Evolutionary conservation across 2,329 filamentous ascomycete species (phyloP).

Genomic region (Phialemoniopsis sp.): DNA sequence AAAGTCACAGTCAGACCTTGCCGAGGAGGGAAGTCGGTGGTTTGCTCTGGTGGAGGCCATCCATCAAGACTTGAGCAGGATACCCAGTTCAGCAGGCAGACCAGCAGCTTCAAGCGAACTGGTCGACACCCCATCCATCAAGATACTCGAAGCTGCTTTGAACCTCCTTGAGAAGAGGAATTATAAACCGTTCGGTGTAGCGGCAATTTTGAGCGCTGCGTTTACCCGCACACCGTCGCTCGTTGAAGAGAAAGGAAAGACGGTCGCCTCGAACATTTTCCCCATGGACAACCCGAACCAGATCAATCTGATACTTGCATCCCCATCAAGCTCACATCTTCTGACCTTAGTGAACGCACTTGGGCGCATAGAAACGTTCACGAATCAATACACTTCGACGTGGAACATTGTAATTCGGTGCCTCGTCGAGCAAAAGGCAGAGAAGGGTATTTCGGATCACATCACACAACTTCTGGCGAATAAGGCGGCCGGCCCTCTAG

Average conservation of each 20-base stretch:
- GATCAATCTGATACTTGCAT: constrained; percentile 56
- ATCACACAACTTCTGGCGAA: constrained; percentile 44
- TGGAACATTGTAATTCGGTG: constrained; percentile 41
- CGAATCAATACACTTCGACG: constrained; percentile 28
- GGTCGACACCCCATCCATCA: constrained; percentile 4
- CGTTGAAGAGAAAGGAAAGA: constrained; percentile 24
- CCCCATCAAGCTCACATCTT: constrained; percentile 64
- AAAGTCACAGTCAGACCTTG: constrained; percentile 66
- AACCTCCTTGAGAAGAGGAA: constrained; percentile 44
- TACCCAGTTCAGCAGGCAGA: constrained; percentile 18
- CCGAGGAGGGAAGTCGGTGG: constrained; percentile 64
- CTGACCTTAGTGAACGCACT: constrained; percentile 60
- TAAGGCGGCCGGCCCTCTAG: constrained; percentile 29
- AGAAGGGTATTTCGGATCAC: constrained; percentile 21
- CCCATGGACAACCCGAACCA: constrained; percentile 48
- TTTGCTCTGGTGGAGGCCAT: constrained; percentile 53
- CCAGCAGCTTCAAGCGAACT: constrained; percentile 6
- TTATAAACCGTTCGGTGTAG: constrained; percentile 54
- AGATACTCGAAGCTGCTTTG: constrained; percentile 28
- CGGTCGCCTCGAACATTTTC: constrained; percentile 37
- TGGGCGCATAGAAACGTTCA: constrained; percentile 34
- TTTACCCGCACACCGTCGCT: constrained; percentile 35
- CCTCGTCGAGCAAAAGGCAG: constrained; percentile 28
- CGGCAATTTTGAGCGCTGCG: constrained; percentile 37
- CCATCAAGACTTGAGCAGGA: constrained; percentile 13